Evolutionary conservation across 2,329 filamentous ascomycete species (phyloP).

Genomic region (Rhytidhysteron rufulum): DNA sequence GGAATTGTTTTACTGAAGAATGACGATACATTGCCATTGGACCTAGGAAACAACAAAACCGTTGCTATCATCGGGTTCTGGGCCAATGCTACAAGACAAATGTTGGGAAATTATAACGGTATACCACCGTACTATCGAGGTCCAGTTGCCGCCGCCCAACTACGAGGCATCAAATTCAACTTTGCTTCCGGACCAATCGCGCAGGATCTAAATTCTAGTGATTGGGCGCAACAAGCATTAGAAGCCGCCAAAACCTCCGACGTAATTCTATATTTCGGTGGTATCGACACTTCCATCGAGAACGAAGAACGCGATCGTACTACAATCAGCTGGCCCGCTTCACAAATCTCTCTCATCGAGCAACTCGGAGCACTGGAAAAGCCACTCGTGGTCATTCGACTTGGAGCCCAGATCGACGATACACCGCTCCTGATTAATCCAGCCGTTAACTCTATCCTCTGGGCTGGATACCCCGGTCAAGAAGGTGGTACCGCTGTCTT

Average conservation of each 20-base stretch:
- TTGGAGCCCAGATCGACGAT: constrained; percentile 53
- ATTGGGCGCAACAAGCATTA: constrained; percentile 1
- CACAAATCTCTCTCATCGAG: constrained; percentile 51
- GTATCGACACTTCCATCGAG: constrained; percentile 53
- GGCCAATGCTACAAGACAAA: constrained; percentile 51
- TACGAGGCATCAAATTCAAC: constrained; percentile 43
- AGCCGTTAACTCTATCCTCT: constrained; percentile 51
- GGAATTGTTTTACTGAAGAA: constrained; percentile 51
- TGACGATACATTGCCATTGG: constrained; percentile 48
- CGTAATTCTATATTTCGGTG: constrained; percentile 53
- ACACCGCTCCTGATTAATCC: constrained; percentile 46
- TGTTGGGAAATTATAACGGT: constrained; percentile 60
- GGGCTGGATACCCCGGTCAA: constrained; percentile 60
- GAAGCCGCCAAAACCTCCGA: constrained; percentile 43
- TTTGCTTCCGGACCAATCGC: neutral
- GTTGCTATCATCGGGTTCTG: constrained; percentile 59
- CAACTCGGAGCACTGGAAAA: constrained; percentile 47
- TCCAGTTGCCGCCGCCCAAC: constrained; percentile 50
- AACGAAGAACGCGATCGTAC: constrained; percentile 52
- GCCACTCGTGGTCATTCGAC: constrained; percentile 51
- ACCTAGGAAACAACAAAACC: constrained; percentile 33
- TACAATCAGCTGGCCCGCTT: constrained; percentile 50
- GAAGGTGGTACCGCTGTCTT: constrained; percentile 55
- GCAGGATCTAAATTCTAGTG: neutral
- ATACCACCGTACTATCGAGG: constrained; percentile 53